Percentiles rank a stretch among this genome's conserved stretches.
Evolutionary conservation across 1,284 basidiomycete species (phyloP).

Genomic region (Apiotrichum gracile): DNA sequence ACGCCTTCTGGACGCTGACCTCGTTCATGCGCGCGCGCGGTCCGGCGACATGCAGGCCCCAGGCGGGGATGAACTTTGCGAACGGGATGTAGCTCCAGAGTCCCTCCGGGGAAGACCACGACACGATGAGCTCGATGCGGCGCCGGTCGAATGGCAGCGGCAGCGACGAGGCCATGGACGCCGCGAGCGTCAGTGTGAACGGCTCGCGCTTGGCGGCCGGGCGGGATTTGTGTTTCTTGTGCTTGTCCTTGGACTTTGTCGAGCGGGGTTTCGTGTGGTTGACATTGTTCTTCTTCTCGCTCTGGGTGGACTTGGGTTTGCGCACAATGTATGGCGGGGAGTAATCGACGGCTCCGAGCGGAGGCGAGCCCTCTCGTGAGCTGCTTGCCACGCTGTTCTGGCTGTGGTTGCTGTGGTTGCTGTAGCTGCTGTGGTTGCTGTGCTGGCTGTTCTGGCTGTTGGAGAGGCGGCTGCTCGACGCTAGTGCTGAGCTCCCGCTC

Average conservation of each 20-base stretch:
- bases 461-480: too few species aligned
- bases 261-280: not conserved
- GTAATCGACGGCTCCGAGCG: not conserved
- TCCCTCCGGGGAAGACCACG: slow-evolving; percentile 10
- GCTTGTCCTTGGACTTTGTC: not conserved
- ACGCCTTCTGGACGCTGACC: not conserved
- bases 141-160: slow-evolving; percentile 13
- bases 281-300: not conserved
- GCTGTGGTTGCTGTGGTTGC: not conserved
- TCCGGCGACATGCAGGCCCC: slow-evolving; percentile 5
- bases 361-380: not conserved
- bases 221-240: not conserved
- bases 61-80: slow-evolving; percentile 7
- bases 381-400: not conserved
- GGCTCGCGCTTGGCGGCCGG: not conserved
- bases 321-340: not conserved
- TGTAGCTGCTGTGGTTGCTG: not conserved
- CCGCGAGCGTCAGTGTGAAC: slow-evolving; percentile 14
- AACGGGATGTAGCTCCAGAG: slow-evolving; percentile 10
- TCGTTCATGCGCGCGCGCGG: not conserved
- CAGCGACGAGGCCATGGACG: slow-evolving; percentile 14
- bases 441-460: too few species aligned
- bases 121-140: slow-evolving; percentile 21
- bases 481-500: too few species aligned
- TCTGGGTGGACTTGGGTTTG: not conserved